These are phyloP conservation scores for Sechiopsis laciniata DNA, from an alignment of 306 rosid species.

Conservation along the genomic window DNA sequence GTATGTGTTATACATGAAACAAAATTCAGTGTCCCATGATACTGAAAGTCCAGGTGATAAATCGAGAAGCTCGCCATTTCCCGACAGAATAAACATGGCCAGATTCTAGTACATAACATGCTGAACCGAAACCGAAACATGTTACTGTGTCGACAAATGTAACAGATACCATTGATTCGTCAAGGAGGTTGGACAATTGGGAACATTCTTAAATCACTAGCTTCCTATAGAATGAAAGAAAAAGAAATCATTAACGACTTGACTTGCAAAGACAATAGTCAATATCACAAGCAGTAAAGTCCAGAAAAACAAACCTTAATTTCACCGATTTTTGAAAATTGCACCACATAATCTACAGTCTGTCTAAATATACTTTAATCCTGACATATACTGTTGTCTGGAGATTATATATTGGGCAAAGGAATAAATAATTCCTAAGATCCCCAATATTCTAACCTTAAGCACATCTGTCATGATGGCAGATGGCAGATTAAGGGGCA, in stretches of 20 bases:
- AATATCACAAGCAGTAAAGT: constrained; percentile 9
- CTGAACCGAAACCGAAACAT: constrained; percentile 17
- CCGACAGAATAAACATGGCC: constrained; percentile 1
- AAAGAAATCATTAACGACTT: too few species aligned
- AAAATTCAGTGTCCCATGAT: constrained; percentile 12
- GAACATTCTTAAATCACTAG: constrained; percentile 20
- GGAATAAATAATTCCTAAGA: constrained; percentile 88
- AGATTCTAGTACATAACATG: constrained; percentile 16
- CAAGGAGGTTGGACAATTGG: background rate
- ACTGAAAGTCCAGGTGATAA: constrained; percentile 8
- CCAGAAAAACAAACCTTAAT: constrained; percentile 28
- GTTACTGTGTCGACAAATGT: constrained; percentile 3
- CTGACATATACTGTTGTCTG: constrained; percentile 91
- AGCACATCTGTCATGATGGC: constrained; percentile 78
- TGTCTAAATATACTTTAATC: constrained; percentile 81
- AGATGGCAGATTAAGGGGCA: constrained; percentile 93
- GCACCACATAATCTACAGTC: constrained; percentile 58
- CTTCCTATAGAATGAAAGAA: constrained; percentile 12
- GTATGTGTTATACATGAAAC: constrained; percentile 2
- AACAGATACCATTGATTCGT: constrained; percentile 18
- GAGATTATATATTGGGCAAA: constrained; percentile 83
- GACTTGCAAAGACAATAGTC: background rate
- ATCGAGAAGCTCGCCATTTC: background rate
- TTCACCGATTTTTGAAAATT: constrained; percentile 41
- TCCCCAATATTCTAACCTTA: constrained; percentile 87